These are phyloP conservation scores for Aspergillus bertholletiae DNA, from an alignment of 495 filamentous ascomycete genomes.

Conservation along the genomic window DNA sequence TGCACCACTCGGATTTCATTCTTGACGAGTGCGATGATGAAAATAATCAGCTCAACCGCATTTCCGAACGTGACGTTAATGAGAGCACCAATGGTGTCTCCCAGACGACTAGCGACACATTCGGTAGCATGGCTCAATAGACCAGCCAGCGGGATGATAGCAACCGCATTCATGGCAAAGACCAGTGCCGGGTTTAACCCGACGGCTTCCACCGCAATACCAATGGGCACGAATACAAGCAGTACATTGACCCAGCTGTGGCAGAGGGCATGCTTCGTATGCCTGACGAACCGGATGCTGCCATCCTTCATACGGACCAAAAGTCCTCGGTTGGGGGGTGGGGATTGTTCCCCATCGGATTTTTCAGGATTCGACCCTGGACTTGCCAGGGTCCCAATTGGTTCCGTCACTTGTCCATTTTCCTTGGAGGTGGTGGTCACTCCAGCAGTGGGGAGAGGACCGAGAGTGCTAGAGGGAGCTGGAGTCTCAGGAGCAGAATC, in stretches of 20 bases:
- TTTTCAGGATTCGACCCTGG: constrained; percentile 20
- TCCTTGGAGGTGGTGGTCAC: constrained; percentile 12
- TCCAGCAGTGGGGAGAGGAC: constrained; percentile 10
- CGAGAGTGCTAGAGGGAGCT: constrained; percentile 3
- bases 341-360: constrained; percentile 3
- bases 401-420: constrained; percentile 38
- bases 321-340: constrained; percentile 22
- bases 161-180: constrained; percentile 79
- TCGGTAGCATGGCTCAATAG: constrained; percentile 80
- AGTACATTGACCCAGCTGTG: constrained; percentile 76
- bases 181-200: constrained; percentile 48
- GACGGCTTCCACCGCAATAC: constrained; percentile 61
- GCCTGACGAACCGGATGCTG: constrained; percentile 29
- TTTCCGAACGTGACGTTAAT: constrained; percentile 89
- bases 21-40: constrained; percentile 44
- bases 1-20: constrained; percentile 88
- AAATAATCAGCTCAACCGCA: constrained; percentile 86
- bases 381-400: constrained; percentile 15
- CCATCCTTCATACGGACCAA: constrained; percentile 33
- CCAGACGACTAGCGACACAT: constrained; percentile 69
- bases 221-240: constrained; percentile 75
- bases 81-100: constrained; percentile 76
- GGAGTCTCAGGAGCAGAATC: constrained; percentile 10
- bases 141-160: constrained; percentile 80
- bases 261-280: constrained; percentile 38